Percentiles rank a stretch among this genome's conserved stretches.
Conservation (phyloP, 1,139 yeast genomes). For the Geotrichum histeridarum region DNA sequence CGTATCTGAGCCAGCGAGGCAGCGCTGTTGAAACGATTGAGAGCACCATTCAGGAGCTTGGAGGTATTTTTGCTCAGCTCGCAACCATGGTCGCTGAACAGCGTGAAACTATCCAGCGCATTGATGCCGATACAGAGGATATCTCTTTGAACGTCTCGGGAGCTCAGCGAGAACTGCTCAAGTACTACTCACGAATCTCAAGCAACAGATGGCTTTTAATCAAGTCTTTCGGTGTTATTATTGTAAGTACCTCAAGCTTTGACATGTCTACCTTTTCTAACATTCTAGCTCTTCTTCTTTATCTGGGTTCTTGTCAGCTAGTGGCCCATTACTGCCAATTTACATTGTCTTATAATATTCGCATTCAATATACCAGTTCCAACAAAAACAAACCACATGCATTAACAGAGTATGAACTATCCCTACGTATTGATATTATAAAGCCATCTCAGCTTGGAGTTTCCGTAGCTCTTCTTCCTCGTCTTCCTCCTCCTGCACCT, state of each 20-base stretch:
- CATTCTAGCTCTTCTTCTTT: conserved; percentile 26
- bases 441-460: conserved; percentile 92
- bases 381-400: too few species aligned
- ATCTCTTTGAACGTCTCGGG: conserved; percentile 83
- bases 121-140: conserved; percentile 92
- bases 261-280: conserved; percentile 19
- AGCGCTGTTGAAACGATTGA: conserved; percentile 94
- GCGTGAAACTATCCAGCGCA: conserved; percentile 91
- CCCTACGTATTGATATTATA: conserved; percentile 38
- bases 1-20: conserved; percentile 77
- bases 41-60: conserved; percentile 92
- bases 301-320: conserved; percentile 34
- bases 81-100: conserved; percentile 98
- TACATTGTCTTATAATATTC: too few species aligned
- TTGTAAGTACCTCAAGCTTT: conserved; percentile 30
- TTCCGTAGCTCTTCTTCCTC: conserved; percentile 89
- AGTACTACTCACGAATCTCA: conserved; percentile 81
- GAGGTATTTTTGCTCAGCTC: conserved; percentile 86
- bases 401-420: too few species aligned
- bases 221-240: conserved; percentile 81
- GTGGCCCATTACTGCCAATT: not conserved
- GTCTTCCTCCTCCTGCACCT: conserved; percentile 63
- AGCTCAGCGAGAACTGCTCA: conserved; percentile 88
- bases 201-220: conserved; percentile 90
- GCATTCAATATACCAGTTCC: too few species aligned